phyloP scores from a whole-genome alignment of 2,329 filamentous ascomycete genomes.

The Colletotrichum cuscutae region DNA sequence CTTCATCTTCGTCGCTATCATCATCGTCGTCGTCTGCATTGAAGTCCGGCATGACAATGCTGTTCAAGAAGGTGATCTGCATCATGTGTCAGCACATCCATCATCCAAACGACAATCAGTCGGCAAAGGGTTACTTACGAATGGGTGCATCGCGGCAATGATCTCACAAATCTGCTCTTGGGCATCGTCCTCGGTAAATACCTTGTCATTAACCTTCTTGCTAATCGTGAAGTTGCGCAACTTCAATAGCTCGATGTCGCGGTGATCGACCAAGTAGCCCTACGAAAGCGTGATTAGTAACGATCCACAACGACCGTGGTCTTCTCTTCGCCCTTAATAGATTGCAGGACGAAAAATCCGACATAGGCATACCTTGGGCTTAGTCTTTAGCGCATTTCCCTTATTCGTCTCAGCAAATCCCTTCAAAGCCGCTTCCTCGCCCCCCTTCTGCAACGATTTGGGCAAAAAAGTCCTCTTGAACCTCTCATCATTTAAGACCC shows the following conservation, averaged over 20 bases:
- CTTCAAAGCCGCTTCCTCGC: constrained; percentile 67
- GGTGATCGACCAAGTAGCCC: constrained; percentile 80
- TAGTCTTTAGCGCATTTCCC: constrained; percentile 82
- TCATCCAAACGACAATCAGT: background rate
- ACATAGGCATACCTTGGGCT: constrained; percentile 75
- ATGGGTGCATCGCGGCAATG: constrained; percentile 77
- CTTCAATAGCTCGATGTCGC: constrained; percentile 83
- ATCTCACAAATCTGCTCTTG: constrained; percentile 73
- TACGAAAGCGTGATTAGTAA: constrained; percentile 46
- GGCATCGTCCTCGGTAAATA: constrained; percentile 70
- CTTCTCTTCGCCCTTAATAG: background rate
- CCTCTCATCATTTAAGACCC: constrained; percentile 68
- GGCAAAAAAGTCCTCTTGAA: constrained; percentile 74
- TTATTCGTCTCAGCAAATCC: constrained; percentile 78
- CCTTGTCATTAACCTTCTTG: constrained; percentile 71
- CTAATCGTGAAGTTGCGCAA: constrained; percentile 82
- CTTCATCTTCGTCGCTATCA: constrained; percentile 46
- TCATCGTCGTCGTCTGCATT: constrained; percentile 56
- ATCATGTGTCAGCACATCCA: background rate
- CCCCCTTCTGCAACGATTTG: constrained; percentile 56
- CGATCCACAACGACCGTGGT: background rate
- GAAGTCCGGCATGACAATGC: constrained; percentile 78
- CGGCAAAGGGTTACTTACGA: constrained; percentile 68
- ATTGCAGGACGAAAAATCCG: background rate
- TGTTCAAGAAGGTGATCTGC: constrained; percentile 78